Conservation (phyloP, 2,329 filamentous ascomycete species). For the Exophiala oligosperma region DNA sequence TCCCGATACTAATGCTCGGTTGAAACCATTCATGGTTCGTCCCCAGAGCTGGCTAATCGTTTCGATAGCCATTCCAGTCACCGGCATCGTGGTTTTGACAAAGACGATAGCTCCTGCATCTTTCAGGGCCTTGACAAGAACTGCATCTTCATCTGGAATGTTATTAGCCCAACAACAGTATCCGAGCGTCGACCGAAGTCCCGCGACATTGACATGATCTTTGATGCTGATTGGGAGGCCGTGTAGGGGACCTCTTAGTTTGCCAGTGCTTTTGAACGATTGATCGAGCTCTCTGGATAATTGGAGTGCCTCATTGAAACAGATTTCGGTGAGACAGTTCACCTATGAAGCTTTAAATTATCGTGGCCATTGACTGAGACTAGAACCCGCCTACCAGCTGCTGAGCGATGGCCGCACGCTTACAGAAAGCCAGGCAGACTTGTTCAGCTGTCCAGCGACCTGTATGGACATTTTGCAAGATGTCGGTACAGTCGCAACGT, state of each 20-base stretch:
- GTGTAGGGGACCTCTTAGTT: slow-evolving; percentile 51
- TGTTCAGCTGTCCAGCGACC: not conserved
- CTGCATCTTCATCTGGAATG: not conserved
- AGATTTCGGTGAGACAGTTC: slow-evolving; percentile 39
- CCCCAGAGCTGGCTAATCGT: slow-evolving; percentile 34
- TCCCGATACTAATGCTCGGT: slow-evolving; percentile 52
- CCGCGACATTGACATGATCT: slow-evolving; percentile 61
- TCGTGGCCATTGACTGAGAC: too few species aligned
- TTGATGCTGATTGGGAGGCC: slow-evolving; percentile 58
- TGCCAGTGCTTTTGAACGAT: slow-evolving; percentile 35
- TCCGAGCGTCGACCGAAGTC: slow-evolving; percentile 28
- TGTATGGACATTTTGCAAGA: not conserved
- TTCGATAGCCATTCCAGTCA: slow-evolving; percentile 33
- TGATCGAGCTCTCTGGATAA: slow-evolving; percentile 36
- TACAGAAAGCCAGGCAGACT: not conserved
- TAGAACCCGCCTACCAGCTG: not conserved
- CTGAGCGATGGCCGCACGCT: not conserved
- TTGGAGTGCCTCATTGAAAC: slow-evolving; percentile 36
- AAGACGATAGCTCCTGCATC: slow-evolving; percentile 23
- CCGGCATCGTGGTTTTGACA: slow-evolving; percentile 33
- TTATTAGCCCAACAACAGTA: slow-evolving; percentile 6
- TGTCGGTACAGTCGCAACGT: not conserved
- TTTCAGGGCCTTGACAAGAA: slow-evolving; percentile 5
- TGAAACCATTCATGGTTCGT: slow-evolving; percentile 54
- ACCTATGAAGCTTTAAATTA: slow-evolving; percentile 26